These are phyloP conservation scores for Quercus glauca DNA, from an alignment of 306 rosid species.

Conservation along the genomic window DNA sequence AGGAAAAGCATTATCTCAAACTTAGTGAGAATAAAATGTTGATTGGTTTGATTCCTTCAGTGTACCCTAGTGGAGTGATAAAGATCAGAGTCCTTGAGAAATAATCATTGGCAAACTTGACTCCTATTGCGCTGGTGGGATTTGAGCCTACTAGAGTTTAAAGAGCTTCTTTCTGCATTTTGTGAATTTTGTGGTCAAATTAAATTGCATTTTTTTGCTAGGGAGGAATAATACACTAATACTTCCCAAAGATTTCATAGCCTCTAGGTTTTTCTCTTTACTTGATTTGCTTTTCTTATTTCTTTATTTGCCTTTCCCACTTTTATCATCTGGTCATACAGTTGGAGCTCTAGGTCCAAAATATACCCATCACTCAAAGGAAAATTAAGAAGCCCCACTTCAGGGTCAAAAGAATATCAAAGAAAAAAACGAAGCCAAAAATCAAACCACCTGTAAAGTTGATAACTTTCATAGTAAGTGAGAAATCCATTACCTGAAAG, in stretches of 20 bases:
- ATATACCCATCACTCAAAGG: neutral
- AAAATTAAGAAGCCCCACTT: neutral
- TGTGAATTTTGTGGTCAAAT: conserved; percentile 23
- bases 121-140: conserved; percentile 30
- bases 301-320: no score
- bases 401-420: no score
- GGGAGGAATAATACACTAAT: neutral
- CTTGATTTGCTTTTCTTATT: no score
- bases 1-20: conserved; percentile 37
- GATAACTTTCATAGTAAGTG: no score
- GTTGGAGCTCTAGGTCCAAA: no score
- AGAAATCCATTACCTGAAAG: no score
- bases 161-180: conserved; percentile 18
- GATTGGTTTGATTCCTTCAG: conserved; percentile 48
- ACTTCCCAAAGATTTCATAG: neutral
- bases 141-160: conserved; percentile 27
- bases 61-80: conserved; percentile 37
- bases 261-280: no score
- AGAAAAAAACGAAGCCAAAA: no score
- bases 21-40: conserved; percentile 42
- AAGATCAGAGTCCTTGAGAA: conserved; percentile 40
- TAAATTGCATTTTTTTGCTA: conserved; percentile 1
- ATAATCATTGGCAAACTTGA: conserved; percentile 37
- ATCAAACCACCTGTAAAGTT: no score
- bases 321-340: no score